Base-by-base conservation (phyloP, 108 stramenopile genomes). In the Cyclotella choctawhatcheeana region DNA sequence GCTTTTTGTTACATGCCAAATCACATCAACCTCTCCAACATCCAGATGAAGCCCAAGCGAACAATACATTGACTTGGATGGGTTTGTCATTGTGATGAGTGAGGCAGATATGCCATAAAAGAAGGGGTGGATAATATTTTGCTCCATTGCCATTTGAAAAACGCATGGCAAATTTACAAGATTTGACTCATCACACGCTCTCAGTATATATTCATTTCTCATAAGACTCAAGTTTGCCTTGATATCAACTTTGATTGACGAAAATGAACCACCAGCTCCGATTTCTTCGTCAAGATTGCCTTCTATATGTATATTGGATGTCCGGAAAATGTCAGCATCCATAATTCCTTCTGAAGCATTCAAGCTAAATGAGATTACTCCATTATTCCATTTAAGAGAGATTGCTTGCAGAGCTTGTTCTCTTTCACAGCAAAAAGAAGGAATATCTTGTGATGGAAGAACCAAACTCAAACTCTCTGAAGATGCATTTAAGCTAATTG, bases 111-210 rank as follows among this genome's bases (percentile, higher is more conserved):
- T 45, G 18, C 55, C 51, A 16, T 82, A 73, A 35, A 68, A 55
- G 63, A 87, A 79, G 3, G 82, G 81, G 58, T 77, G 75, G n/a
- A 81, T 77, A 16, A 87, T 84, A 22, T 69, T 25, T 44, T 87
- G 86, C 40, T 87, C 84, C 22, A 27, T 5, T 5, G 4, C 3
- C 27, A 8, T 29, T 27, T 27, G 4, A 16, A 27, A 54, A 27
- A 54, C 17, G n/a, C 12, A 10, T 50, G 48, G 48, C 13, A 50
- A 54, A 5, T 17, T 8, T 7, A 5, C 27, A 5, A 29, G 17
- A 29, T 54, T 5, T 5, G 53, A 54, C 4, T 18, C 13, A n/a
- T 50, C 17, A n/a, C 4, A n/a, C 18, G 53, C 24, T 27, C 27
- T 3, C 17, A 54, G 17, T 27, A 27, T 27, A 27, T 27, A 29